Base-by-base conservation (phyloP, 371 early-diverging fungal species). In the Batkoa obscura region DNA sequence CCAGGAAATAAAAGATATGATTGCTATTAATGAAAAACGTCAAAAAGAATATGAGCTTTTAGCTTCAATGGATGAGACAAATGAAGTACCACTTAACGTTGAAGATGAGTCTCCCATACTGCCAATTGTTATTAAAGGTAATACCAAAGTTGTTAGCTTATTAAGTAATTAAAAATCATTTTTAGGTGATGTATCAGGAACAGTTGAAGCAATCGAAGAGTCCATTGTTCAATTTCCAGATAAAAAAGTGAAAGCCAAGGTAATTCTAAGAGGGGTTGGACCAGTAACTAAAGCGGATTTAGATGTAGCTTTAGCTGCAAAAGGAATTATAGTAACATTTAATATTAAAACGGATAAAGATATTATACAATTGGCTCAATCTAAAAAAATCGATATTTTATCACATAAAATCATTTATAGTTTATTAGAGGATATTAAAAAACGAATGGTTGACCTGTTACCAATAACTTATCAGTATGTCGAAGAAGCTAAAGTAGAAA, bases 161-260 rank as follows among this genome's bases (percentile, higher is more conserved):
- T 62, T 69, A 50, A 15, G 15, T 3, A 5, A 12, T 53, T 13
- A 15, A 34, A 60, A 66, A 59, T 59, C 66, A 3, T 59, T 68
- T 10, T 61, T 73, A 78, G 89, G 84, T 52, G 97, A 96, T 66
- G 96, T 96, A 2, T 84, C 85, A 50, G 97, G 97, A 23, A 89
- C 95, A 1, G 75, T 89, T 6, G 97, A 95, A 64, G 94, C 97
- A 0, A 74, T 96, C 2, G 72, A 76, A 1, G 81, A 82, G 50
- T 78, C 83, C n/a, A 65, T 96, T 12, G 59, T 70, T 45, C 78
- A 79, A 2, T 63, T 96, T 17, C 88, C 90, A 1, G 75, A 71
- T 34, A 79, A 84, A 60, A 83, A 90, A 59, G 83, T 88, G 58
- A 63, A 71, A 6, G 72, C 80, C 50, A 76, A 79, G 32, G 79